Conservation (phyloP, 495 filamentous ascomycete species). For the Penicillium paxilli region DNA sequence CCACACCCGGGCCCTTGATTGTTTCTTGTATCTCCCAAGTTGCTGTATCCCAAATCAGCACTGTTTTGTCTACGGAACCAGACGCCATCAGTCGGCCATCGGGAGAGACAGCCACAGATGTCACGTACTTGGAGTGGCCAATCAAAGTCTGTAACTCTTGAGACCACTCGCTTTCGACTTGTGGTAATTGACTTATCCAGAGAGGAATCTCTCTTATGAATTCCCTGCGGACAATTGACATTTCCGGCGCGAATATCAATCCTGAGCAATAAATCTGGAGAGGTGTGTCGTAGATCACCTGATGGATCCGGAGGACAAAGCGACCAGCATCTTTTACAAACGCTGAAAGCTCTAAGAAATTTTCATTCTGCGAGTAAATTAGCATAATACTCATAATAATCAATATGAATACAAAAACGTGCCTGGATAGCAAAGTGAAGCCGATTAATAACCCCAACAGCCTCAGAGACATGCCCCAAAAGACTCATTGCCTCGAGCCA, state of each 20-base stretch:
- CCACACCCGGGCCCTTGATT: constrained; percentile 12
- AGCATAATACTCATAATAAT: no score
- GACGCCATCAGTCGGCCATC: constrained; percentile 16
- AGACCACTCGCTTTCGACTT: constrained; percentile 7
- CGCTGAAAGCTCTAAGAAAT: constrained; percentile 14
- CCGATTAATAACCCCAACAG: background rate
- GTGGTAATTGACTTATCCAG: constrained; percentile 10
- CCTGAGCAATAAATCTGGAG: constrained; percentile 26
- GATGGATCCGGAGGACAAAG: constrained; percentile 31
- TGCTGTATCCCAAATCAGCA: constrained; percentile 1
- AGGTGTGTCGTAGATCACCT: constrained; percentile 29
- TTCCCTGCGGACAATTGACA: constrained; percentile 22
- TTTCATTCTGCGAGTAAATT: constrained; percentile 3
- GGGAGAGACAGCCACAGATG: constrained; percentile 19
- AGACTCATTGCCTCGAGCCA: constrained; percentile 16
- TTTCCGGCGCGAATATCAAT: constrained; percentile 35
- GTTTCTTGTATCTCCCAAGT: background rate
- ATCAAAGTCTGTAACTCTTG: constrained; percentile 15
- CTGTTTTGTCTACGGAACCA: constrained; percentile 6
- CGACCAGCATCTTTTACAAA: constrained; percentile 31
- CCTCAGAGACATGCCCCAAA: constrained; percentile 2
- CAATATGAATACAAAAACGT: background rate
- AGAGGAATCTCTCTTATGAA: constrained; percentile 10
- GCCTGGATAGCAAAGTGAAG: background rate
- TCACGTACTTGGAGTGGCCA: constrained; percentile 14